A percentile compares a stretch with the other conserved stretches of the same genome.
Evolutionary conservation across 1,284 basidiomycete species (phyloP).

Genomic region (Bjerkandera adusta): DNA sequence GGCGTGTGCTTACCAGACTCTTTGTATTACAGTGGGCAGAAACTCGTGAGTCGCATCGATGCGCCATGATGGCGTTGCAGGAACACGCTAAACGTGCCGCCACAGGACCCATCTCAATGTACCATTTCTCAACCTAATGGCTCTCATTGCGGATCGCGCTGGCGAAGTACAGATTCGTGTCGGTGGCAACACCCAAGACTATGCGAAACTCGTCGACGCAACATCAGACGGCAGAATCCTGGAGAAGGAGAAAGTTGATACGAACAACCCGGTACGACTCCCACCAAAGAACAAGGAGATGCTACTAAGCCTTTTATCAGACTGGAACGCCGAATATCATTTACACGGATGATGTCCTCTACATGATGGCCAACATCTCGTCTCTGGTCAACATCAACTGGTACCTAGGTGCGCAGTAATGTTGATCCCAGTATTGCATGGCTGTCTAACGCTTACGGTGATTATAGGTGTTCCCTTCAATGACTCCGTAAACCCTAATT

Average conservation of each 20-base stretch:
- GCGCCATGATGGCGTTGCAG: neutral
- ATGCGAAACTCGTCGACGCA: slow-evolving; percentile 34
- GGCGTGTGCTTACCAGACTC: too few species aligned
- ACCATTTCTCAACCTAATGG: slow-evolving; percentile 75
- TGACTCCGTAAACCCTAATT: slow-evolving; percentile 39
- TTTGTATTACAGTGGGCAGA: too few species aligned
- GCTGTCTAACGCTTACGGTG: too few species aligned
- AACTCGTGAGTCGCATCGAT: slow-evolving; percentile 15
- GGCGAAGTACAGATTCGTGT: slow-evolving; percentile 63
- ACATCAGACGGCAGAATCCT: slow-evolving; percentile 21
- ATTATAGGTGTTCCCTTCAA: slow-evolving; percentile 50
- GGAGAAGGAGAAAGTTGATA: slow-evolving; percentile 18
- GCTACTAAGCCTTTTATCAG: slow-evolving; percentile 12
- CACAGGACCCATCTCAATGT: slow-evolving; percentile 49
- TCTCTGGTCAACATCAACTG: slow-evolving; percentile 51
- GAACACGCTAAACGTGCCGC: neutral
- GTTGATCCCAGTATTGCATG: too few species aligned
- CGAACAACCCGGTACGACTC: slow-evolving; percentile 18
- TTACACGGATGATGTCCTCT: slow-evolving; percentile 56
- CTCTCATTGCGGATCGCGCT: slow-evolving; percentile 57
- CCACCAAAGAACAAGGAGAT: neutral
- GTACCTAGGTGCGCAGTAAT: slow-evolving; percentile 46
- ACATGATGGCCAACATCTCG: slow-evolving; percentile 58
- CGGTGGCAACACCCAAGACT: slow-evolving; percentile 78
- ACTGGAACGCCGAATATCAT: slow-evolving; percentile 58